These are phyloP conservation scores for Lachnellula cervina DNA, from an alignment of 2,329 filamentous ascomycete species.

Conservation along the genomic window DNA sequence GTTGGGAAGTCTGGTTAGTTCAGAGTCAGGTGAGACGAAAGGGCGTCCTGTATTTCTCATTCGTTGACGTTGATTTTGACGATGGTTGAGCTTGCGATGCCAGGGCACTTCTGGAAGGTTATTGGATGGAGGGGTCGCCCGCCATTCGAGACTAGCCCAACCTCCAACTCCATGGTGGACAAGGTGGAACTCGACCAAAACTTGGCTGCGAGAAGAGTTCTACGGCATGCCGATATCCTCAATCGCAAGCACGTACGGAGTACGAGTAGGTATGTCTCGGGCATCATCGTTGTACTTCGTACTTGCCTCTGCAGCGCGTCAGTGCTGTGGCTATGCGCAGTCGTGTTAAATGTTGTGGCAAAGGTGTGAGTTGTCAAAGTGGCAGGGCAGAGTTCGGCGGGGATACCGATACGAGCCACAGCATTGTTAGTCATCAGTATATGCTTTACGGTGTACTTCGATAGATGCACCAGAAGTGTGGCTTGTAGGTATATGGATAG, in stretches of 20 bases:
- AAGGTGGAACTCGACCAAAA: not conserved
- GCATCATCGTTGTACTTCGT: slow-evolving; percentile 3
- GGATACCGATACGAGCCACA: not conserved
- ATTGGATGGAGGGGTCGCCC: slow-evolving; percentile 14
- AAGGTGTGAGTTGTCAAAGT: slow-evolving; percentile 2
- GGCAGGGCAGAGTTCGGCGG: not conserved
- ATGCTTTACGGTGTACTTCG: too few relatives aligned
- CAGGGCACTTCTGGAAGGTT: slow-evolving; percentile 14
- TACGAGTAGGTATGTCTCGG: not conserved
- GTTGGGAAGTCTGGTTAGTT: slow-evolving; percentile 18
- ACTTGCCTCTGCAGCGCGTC: not conserved
- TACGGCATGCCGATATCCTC: not conserved
- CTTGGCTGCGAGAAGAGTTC: not conserved
- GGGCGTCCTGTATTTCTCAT: slow-evolving; percentile 14
- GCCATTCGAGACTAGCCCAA: slow-evolving; percentile 11
- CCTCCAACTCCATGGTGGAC: not conserved
- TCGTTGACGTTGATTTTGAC: slow-evolving; percentile 21
- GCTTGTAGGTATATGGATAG: not conserved
- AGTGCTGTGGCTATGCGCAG: not conserved
- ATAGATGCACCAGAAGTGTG: not conserved
- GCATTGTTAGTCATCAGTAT: not conserved
- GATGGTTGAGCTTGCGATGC: slow-evolving; percentile 13
- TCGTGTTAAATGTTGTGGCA: slow-evolving; percentile 1
- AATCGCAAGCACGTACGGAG: not conserved
- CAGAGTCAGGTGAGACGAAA: slow-evolving; percentile 23